Evolutionary conservation across 2,329 filamentous ascomycete genomes (phyloP).

Genomic region (Fusarium nisikadoi): DNA sequence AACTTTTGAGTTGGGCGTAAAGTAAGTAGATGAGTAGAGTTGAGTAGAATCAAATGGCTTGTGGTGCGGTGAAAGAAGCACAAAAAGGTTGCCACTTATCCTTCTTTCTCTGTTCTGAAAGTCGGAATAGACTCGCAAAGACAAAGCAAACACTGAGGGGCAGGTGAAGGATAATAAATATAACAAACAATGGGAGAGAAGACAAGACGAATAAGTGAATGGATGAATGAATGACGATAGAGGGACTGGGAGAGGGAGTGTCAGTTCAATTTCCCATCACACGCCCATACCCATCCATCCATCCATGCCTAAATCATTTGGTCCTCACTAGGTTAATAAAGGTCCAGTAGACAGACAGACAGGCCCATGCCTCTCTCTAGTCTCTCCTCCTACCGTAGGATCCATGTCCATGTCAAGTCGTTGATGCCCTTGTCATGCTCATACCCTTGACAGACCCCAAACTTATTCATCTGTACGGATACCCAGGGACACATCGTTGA

Average conservation of each 20-base stretch:
- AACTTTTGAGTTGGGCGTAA: not conserved
- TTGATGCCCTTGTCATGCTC: slow-evolving; percentile 4
- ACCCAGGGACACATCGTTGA: not conserved
- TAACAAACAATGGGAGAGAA: slow-evolving; percentile 33
- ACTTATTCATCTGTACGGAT: not conserved
- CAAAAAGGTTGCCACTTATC: not conserved
- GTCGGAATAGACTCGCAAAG: not conserved
- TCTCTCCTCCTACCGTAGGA: not conserved
- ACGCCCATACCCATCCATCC: slow-evolving; percentile 12
- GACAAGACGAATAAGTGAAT: slow-evolving; percentile 1
- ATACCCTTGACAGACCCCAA: slow-evolving; percentile 10
- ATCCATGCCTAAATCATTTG: not conserved
- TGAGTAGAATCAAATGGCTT: not conserved
- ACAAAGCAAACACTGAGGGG: slow-evolving; percentile 18
- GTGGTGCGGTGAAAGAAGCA: not conserved
- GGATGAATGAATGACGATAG: slow-evolving; percentile 32
- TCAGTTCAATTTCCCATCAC: slow-evolving; percentile 6
- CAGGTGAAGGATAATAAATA: slow-evolving; percentile 38
- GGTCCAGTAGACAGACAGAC: not conserved
- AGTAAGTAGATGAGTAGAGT: not conserved
- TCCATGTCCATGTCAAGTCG: slow-evolving; percentile 9
- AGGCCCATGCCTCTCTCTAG: not conserved
- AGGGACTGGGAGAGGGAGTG: slow-evolving; percentile 36
- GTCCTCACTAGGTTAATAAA: not conserved
- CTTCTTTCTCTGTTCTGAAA: not conserved